These are phyloP conservation scores for Pythium guiyangense DNA, from an alignment of 352 stramenopile species.

Conservation along the genomic window DNA sequence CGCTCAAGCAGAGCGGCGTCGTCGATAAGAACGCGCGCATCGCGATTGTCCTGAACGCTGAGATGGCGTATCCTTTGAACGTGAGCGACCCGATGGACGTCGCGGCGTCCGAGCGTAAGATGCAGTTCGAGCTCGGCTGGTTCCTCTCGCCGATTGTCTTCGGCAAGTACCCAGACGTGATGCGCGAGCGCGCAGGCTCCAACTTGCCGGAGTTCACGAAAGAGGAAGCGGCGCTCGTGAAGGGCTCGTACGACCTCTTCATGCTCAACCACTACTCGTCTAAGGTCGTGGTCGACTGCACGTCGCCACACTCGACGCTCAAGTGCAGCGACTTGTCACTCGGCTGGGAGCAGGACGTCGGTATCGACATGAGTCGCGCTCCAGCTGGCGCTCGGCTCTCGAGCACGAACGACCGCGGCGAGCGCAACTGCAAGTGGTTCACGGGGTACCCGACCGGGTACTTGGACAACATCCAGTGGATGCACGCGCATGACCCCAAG, in stretches of 20 bases:
- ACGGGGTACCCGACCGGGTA: too few relatives aligned
- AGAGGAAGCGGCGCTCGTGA: conserved; percentile 66
- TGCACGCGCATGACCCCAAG: too few relatives aligned
- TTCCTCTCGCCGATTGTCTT: too few relatives aligned
- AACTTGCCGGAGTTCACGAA: conserved; percentile 81
- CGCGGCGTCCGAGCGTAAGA: too few relatives aligned
- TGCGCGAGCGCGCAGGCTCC: conserved; percentile 75
- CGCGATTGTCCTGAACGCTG: conserved; percentile 90
- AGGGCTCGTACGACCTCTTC: conserved; percentile 90
- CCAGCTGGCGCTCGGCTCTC: conserved; percentile 52
- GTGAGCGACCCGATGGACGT: conserved; percentile 31
- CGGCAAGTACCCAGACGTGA: conserved; percentile 91
- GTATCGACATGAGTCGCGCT: conserved; percentile 42
- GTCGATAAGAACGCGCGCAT: conserved; percentile 65
- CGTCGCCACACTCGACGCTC: conserved; percentile 22
- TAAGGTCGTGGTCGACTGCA: conserved; percentile 45
- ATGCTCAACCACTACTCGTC: conserved; percentile 93
- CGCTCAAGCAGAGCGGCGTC: conserved; percentile 43
- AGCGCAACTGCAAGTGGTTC: too few relatives aligned
- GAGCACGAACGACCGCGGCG: conserved; percentile 17
- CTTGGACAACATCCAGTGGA: too few relatives aligned
- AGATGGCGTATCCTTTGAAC: conserved; percentile 75
- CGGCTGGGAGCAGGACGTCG: conserved; percentile 44
- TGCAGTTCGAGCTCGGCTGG: conserved; percentile 91
- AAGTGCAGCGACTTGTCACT: conserved; percentile 25